Percentiles rank a stretch among this genome's conserved stretches.
Conservation (phyloP, 1,284 basidiomycete species). For the Malassezia obtusa region DNA sequence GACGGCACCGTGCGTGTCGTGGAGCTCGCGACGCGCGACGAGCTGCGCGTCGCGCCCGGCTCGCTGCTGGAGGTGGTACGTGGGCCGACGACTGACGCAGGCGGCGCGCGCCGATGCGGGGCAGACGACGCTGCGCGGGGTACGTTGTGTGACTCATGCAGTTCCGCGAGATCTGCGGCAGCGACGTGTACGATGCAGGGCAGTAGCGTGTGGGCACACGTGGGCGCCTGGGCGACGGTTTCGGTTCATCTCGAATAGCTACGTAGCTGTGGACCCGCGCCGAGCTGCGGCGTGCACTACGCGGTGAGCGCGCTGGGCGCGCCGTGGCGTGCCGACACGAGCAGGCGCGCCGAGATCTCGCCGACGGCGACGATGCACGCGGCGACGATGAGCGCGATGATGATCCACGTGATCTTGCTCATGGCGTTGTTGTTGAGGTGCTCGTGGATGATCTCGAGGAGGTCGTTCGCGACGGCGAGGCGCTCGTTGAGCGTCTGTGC, state of each 20-base stretch:
- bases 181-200: conserved; percentile 6
- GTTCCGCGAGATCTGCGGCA: conserved; percentile 5
- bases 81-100: neutral
- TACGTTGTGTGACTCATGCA: neutral
- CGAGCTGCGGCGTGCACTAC: neutral
- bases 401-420: conserved; percentile 66
- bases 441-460: conserved; percentile 69
- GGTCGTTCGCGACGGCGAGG: conserved; percentile 67
- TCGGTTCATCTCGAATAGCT: neutral
- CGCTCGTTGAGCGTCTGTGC: conserved; percentile 83
- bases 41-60: conserved; percentile 1
- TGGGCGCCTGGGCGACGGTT: neutral
- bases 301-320: neutral
- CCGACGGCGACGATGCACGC: conserved; percentile 78
- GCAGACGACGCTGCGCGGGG: neutral
- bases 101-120: conserved; percentile 2
- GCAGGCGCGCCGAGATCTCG: conserved; percentile 69
- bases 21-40: neutral
- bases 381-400: conserved; percentile 85
- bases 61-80: conserved; percentile 13
- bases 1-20: conserved; percentile 4
- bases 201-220: neutral
- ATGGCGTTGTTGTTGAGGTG: conserved; percentile 82
- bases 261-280: neutral
- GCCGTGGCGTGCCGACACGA: conserved; percentile 34